Evolutionary conservation across 148 eudicot genomes (phyloP), one percentile per base, ranked within the genome.

Genomic region (Amaranthus cruentus): DNA sequence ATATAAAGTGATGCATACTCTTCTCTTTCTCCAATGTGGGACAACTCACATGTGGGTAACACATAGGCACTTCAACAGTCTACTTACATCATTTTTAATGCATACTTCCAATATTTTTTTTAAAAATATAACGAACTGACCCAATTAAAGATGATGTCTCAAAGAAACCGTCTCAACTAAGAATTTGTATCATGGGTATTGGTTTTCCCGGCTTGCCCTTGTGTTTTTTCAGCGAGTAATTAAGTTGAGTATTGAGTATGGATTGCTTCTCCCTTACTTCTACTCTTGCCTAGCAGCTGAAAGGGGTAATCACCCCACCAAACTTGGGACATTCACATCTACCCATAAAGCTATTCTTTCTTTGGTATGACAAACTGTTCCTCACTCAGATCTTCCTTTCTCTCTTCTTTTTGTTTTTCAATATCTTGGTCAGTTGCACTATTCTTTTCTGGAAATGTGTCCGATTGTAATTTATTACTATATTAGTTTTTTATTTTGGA

Each of bases 201-300:
- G 48, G 72, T 55, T 43, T 6, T 7, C 43, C 43, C 38, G 38
- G 38, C 38, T 28, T 28, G 38, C 38, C 38, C 38, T 28, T 28
- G 38, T 28, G 38, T 28, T 28, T 28, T 28, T 28, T 28, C 38
- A 28, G 38, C 38, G 38, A 28, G 38, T 28, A 28, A 28, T 28
- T 78, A 63, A 70, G 51, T 76, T 42, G 12, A n/a, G 50, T 18
- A 14, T 57, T 75, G 73, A 63, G 73, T 43, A 63, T 75, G 65
- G 67, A 4, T 73, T 82, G 76, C 84, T 82, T 82, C 72, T 68
- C 12, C 59, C 69, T 69, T 73, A 79, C 81, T 82, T 72, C 66
- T 61, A 57, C 71, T 62, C 59, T 42, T 11, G 44, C 13, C 55
- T 15, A 56, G 47, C 55, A 60, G 60, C 65, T 57, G 67, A 49